A percentile compares a stretch with the other conserved stretches of the same genome.
These are phyloP conservation scores for Thraustochytrium striatum DNA, from an alignment of 352 stramenopile species.

Conservation along the genomic window DNA sequence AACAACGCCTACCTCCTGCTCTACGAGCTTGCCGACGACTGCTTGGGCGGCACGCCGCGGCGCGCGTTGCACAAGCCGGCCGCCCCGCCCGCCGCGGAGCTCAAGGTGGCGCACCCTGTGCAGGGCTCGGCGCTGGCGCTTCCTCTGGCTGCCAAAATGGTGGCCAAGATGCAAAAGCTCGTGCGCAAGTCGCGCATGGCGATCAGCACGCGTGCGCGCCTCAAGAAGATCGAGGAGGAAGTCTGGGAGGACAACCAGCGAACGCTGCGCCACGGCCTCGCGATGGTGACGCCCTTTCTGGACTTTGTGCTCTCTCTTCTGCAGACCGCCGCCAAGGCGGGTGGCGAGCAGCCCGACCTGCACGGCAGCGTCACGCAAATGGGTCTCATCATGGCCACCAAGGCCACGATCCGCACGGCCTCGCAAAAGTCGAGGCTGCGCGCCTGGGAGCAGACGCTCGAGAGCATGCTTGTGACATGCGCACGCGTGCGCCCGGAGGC, in stretches of 20 bases:
- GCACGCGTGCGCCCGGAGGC: background rate
- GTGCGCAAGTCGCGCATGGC: background rate
- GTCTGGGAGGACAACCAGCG: constrained; percentile 46
- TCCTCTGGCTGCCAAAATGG: background rate
- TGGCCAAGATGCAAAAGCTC: background rate
- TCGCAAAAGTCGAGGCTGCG: constrained; percentile 13
- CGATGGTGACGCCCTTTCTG: constrained; percentile 35
- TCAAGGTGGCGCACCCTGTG: too few relatives aligned
- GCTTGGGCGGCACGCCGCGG: background rate
- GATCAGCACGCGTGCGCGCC: background rate
- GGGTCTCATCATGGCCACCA: constrained; percentile 8
- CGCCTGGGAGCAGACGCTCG: background rate
- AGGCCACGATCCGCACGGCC: constrained; percentile 17
- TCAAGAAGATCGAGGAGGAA: constrained; percentile 10
- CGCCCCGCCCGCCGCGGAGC: background rate
- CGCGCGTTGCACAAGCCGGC: background rate
- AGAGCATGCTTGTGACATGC: background rate
- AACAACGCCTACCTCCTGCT: constrained; percentile 46
- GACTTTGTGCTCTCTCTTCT: constrained; percentile 10
- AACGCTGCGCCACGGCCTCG: constrained; percentile 26
- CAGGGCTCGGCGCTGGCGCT: background rate
- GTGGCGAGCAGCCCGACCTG: background rate
- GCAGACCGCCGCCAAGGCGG: background rate
- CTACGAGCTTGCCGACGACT: constrained; percentile 19
- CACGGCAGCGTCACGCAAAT: background rate